phyloP scores from a whole-genome alignment of 2,329 filamentous ascomycete genomes.

The Diaporthe destruens region DNA sequence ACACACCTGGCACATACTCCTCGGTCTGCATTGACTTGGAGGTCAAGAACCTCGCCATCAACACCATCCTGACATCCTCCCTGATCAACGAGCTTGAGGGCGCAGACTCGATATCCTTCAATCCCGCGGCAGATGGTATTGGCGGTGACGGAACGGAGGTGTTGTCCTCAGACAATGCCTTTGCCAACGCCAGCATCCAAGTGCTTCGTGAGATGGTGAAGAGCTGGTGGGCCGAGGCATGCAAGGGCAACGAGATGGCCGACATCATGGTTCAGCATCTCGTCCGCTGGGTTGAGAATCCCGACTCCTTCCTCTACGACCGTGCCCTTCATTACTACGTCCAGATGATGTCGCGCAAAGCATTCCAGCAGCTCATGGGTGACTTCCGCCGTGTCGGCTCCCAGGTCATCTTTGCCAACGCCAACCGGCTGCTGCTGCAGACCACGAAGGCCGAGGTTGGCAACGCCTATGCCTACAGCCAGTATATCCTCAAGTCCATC shows the following conservation, averaged over 20 bases:
- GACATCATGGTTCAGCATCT: constrained; percentile 98
- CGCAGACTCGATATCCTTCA: constrained; percentile 86
- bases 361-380: constrained; percentile 95
- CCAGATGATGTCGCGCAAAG: constrained; percentile 98
- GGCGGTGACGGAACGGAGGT: constrained; percentile 74
- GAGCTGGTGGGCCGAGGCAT: constrained; percentile 97
- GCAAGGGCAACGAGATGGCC: constrained; percentile 90
- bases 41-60: constrained; percentile 94
- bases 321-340: constrained; percentile 95
- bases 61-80: constrained; percentile 96
- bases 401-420: constrained; percentile 93
- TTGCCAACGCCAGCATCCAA: constrained; percentile 89
- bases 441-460: constrained; percentile 97
- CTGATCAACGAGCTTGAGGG: constrained; percentile 97
- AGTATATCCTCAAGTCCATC: constrained; percentile 98
- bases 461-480: constrained; percentile 95
- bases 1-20: constrained; percentile 92
- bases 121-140: constrained; percentile 76
- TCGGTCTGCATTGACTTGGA: constrained; percentile 97
- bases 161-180: constrained; percentile 88
- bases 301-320: constrained; percentile 95
- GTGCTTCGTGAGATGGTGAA: constrained; percentile 99
- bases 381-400: constrained; percentile 96
- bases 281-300: constrained; percentile 95
- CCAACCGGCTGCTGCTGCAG: constrained; percentile 90